Base-by-base conservation (phyloP, 345 rosid species). In the Isatis tinctoria region DNA sequence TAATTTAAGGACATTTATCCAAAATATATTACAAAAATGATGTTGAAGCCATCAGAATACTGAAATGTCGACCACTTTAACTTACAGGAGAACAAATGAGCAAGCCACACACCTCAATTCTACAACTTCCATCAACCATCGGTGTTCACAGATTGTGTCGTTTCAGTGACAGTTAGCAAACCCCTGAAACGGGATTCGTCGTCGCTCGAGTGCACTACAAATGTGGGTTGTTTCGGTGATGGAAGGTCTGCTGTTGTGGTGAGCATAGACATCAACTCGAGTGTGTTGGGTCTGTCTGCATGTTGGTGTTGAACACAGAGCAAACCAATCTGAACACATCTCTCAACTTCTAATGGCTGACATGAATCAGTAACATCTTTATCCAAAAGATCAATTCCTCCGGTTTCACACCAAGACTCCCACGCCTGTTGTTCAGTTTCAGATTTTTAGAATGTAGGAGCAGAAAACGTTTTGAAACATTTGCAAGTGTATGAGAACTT, bases 251-350 rank as follows among this genome's bases (percentile, higher is more conserved):
- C 47, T 59, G 28, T 59, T 43, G 69, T 41, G 13, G 74, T 68
- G 24, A 75, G 69, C 79, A 75, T 61, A 8, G 73, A 48, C 17
- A 74, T 1, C 36, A 74, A 35, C 49, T 68, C 62, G 11, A 61
- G 33, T 12, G 74, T 61, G 40, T 68, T 75, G 0, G 70, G 78
- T 67, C 73, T 67, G 5, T 75, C 74, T 1, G 0, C 1, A 40
- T 70, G 65, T 43, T 69, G 49, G 5, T 69, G 64, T 35, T 75
- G 79, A 5, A 75, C 74, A 43, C 79, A 75, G 1, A 75, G 48
- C 14, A 75, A 1, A 60, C 74, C 74, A 16, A 75, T 53, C 39
- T 68, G 74, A 2, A 75, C 74, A 60, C 74, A 75, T 9, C 74
- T 69, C 4, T 5, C 64, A 52, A 68, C 79, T 53, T 75, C 56